Evolutionary conservation across 208 protist genomes (phyloP).

Genomic region (Acanthamoeba lenticulata): DNA sequence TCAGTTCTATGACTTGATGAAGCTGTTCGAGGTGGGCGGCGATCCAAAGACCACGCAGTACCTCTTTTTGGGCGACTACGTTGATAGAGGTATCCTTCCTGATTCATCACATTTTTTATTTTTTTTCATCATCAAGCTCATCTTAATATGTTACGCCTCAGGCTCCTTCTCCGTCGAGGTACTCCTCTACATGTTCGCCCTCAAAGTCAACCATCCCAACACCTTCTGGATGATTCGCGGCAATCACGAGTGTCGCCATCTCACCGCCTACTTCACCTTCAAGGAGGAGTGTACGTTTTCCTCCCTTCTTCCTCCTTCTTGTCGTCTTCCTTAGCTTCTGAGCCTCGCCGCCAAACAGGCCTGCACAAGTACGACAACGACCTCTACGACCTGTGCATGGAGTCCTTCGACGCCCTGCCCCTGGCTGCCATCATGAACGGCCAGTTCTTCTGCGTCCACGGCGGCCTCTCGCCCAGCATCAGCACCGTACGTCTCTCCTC

Average conservation of each 20-base stretch:
- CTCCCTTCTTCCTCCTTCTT: constrained; percentile 9
- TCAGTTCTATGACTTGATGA: constrained; percentile 97
- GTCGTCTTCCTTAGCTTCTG: neutral
- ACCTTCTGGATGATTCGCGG: constrained; percentile 95
- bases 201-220: constrained; percentile 94
- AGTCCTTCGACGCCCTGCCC: constrained; percentile 88
- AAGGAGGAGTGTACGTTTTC: constrained; percentile 92
- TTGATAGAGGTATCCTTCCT: constrained; percentile 83
- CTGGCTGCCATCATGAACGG: constrained; percentile 88
- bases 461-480: constrained; percentile 87
- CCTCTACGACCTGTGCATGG: constrained; percentile 83
- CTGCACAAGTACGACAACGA: constrained; percentile 85
- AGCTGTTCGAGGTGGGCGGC: constrained; percentile 94
- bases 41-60: constrained; percentile 90
- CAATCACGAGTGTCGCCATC: constrained; percentile 98
- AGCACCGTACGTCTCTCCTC: constrained; percentile 76
- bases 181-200: constrained; percentile 92
- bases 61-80: constrained; percentile 97
- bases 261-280: constrained; percentile 98
- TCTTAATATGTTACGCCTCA: neutral
- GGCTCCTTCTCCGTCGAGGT: constrained; percentile 66
- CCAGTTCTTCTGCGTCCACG: constrained; percentile 90
- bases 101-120: constrained; percentile 45
- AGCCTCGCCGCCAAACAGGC: constrained; percentile 46
- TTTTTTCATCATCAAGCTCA: neutral